Evolutionary conservation across 257 asterid genomes (phyloP).

Genomic region (Rubia yunnanensis): DNA sequence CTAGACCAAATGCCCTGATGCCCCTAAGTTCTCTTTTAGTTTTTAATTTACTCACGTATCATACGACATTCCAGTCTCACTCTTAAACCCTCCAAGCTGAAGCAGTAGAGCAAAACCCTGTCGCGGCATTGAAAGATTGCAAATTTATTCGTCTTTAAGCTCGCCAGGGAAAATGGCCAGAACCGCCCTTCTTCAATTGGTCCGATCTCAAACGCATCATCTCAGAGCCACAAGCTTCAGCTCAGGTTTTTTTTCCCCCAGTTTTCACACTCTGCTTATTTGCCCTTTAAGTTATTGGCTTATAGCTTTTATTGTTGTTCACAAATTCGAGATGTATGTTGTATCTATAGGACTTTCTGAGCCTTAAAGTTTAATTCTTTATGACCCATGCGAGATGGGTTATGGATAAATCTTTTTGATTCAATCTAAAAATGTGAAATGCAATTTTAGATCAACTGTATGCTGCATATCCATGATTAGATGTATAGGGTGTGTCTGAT

Average conservation of each 20-base stretch:
- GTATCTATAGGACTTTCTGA: not conserved
- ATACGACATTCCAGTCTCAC: not conserved
- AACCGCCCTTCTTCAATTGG: conserved; percentile 40
- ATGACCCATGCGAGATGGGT: not conserved
- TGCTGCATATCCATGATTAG: not conserved
- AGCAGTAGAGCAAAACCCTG: conserved; percentile 5
- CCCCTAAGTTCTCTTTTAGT: too few relatives aligned
- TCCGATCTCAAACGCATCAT: conserved; percentile 39
- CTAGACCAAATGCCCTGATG: conserved; percentile 66
- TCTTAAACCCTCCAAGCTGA: not conserved
- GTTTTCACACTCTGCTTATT: not conserved
- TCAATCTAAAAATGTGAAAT: not conserved
- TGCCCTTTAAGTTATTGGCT: not conserved
- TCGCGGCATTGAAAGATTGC: not conserved
- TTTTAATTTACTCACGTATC: too few relatives aligned
- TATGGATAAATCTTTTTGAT: not conserved
- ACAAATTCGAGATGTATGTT: not conserved
- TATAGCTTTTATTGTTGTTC: not conserved
- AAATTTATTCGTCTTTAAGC: not conserved
- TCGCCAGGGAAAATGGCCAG: conserved; percentile 43
- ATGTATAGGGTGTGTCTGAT: not conserved
- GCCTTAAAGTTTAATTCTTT: not conserved
- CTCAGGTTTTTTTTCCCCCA: conserved; percentile 34
- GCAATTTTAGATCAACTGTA: not conserved
- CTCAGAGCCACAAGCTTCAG: conserved; percentile 26